Evolutionary conservation across 768 basidiomycete species (phyloP).

Genomic region (Holtermanniella nyarrowii): DNA sequence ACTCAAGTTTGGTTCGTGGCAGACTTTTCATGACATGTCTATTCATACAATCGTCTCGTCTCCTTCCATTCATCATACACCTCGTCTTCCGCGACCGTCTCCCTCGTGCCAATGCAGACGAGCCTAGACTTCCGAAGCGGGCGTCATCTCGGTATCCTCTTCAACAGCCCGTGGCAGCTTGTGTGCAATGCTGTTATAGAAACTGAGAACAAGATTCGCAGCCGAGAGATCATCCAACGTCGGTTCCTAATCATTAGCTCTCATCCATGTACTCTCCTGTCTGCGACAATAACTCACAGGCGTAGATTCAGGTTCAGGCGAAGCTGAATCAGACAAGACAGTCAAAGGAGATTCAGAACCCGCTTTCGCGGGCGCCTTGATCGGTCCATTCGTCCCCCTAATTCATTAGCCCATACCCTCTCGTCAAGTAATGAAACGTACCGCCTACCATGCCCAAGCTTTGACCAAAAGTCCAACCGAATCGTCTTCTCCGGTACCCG

Average conservation of each 20-base stretch:
- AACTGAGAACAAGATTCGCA: constrained; percentile 18
- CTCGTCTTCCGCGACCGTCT: no score
- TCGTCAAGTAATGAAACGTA: constrained; percentile 1
- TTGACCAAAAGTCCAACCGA: constrained; percentile 91
- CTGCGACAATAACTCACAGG: no score
- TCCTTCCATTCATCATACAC: no score
- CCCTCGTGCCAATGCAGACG: no score
- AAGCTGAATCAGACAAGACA: not conserved
- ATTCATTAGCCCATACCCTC: not conserved
- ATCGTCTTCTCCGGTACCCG: constrained; percentile 86
- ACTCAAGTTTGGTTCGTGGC: no score
- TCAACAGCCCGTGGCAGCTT: no score
- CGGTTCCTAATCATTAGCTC: no score
- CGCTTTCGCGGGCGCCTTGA: not conserved
- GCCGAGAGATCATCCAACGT: constrained; percentile 19
- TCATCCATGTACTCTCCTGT: no score
- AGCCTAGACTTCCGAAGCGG: no score
- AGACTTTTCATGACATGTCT: no score
- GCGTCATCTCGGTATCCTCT: no score
- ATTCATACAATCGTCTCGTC: no score
- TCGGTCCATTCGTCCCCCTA: not conserved
- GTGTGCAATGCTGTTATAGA: not conserved
- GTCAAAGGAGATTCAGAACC: constrained; percentile 7
- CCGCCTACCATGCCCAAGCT: constrained; percentile 36
- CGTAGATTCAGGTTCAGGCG: not conserved